phyloP scores from a whole-genome alignment of 2,329 filamentous ascomycete genomes.

The Cryphonectria radicalis region DNA sequence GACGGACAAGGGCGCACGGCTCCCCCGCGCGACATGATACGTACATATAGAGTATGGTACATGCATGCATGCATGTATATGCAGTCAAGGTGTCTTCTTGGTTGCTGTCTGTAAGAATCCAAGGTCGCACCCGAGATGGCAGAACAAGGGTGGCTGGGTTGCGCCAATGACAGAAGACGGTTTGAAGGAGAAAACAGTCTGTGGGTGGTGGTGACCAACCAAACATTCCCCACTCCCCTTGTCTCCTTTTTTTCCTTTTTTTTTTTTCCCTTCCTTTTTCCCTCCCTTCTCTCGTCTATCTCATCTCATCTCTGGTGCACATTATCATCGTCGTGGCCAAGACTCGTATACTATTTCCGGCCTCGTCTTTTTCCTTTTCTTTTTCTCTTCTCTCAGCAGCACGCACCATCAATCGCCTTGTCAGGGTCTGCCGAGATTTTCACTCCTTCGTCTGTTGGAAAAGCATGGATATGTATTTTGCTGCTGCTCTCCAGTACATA shows the following conservation, averaged over 20 bases:
- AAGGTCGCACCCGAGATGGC: not conserved
- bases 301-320: constrained; percentile 17
- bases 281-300: not conserved
- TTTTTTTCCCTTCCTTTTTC: not conserved
- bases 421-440: not conserved
- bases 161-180: not conserved
- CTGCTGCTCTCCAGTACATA: not conserved
- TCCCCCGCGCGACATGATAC: no score
- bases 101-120: not conserved
- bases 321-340: constrained; percentile 26
- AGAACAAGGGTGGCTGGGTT: not conserved
- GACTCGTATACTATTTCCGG: constrained; percentile 1
- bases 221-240: no score
- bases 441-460: not conserved
- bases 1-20: not conserved
- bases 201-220: no score
- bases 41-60: no score
- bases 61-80: no score
- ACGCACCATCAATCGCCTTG: not conserved
- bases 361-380: not conserved
- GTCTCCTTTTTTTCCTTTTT: not conserved
- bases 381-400: not conserved
- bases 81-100: no score
- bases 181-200: not conserved
- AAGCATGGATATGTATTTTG: no score